Evolutionary conservation across 2,329 filamentous ascomycete species (phyloP).

Genomic region (Exophiala sp.): DNA sequence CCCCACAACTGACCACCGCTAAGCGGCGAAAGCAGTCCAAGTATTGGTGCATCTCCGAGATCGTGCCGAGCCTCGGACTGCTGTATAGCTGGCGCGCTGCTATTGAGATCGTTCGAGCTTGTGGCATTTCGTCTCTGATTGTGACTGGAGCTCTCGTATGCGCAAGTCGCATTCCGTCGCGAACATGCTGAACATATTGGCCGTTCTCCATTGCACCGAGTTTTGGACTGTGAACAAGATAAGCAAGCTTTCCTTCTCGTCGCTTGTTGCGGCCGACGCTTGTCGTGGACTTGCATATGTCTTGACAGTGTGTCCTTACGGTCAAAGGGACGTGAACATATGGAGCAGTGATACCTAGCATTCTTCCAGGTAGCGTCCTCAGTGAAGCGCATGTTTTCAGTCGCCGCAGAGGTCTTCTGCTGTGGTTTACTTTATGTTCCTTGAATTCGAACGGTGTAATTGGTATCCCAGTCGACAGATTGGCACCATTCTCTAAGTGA

Average conservation of each 20-base stretch:
- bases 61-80: not conserved
- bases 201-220: not conserved
- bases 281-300: not conserved
- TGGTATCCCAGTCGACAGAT: too few relatives aligned
- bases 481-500: too few relatives aligned
- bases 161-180: too few relatives aligned
- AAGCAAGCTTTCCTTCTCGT: slow-evolving; percentile 8
- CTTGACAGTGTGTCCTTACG: slow-evolving; percentile 3
- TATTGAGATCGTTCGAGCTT: not conserved
- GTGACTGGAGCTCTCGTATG: not conserved
- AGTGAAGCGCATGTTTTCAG: not conserved
- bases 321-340: slow-evolving; percentile 4
- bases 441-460: too few relatives aligned
- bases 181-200: not conserved
- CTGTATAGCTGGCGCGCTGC: not conserved
- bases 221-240: slow-evolving; percentile 2
- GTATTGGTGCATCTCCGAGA: too few relatives aligned
- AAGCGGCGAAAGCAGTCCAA: too few relatives aligned
- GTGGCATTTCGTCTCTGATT: not conserved
- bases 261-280: not conserved
- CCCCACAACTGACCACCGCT: too few relatives aligned
- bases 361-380: not conserved
- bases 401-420: too few relatives aligned
- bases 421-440: too few relatives aligned
- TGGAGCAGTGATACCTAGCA: slow-evolving; percentile 5